Percentiles rank a stretch among this genome's conserved stretches.
Evolutionary conservation across 257 asterid genomes (phyloP).

Genomic region (Ocimum tenuiflorum): DNA sequence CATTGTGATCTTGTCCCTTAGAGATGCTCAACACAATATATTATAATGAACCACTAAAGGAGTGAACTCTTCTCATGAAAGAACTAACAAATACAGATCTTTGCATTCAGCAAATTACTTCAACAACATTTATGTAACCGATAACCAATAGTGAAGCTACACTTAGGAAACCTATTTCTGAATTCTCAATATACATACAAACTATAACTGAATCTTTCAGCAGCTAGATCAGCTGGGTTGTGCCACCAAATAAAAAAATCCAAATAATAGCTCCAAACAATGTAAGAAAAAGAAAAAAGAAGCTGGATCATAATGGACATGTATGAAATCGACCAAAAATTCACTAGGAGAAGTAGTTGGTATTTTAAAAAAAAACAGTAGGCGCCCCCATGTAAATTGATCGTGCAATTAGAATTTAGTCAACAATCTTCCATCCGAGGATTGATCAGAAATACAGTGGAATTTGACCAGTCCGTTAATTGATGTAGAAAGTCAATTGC

Average conservation of each 20-base stretch:
- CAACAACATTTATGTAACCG: neutral
- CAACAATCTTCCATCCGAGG: neutral
- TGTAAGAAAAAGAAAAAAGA: neutral
- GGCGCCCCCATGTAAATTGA: neutral
- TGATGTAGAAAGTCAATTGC: neutral
- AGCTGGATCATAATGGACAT: neutral
- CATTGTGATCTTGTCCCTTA: neutral
- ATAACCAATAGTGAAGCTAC: neutral
- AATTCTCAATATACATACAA: neutral
- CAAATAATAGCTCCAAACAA: neutral
- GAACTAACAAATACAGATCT: neutral
- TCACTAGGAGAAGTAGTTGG: neutral
- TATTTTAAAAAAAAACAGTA: neutral
- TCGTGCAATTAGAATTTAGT: neutral
- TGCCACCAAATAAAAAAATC: neutral
- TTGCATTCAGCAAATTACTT: neutral
- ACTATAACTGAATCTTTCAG: neutral
- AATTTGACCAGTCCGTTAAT: neutral
- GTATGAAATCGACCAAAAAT: neutral
- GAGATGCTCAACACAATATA: neutral
- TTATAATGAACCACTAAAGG: neutral
- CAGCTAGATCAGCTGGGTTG: neutral
- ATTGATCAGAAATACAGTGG: neutral
- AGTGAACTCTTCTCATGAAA: neutral
- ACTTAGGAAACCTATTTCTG: neutral